These are phyloP conservation scores for Alternaria arborescens DNA, from an alignment of 2,329 filamentous ascomycete genomes.

Conservation along the genomic window DNA sequence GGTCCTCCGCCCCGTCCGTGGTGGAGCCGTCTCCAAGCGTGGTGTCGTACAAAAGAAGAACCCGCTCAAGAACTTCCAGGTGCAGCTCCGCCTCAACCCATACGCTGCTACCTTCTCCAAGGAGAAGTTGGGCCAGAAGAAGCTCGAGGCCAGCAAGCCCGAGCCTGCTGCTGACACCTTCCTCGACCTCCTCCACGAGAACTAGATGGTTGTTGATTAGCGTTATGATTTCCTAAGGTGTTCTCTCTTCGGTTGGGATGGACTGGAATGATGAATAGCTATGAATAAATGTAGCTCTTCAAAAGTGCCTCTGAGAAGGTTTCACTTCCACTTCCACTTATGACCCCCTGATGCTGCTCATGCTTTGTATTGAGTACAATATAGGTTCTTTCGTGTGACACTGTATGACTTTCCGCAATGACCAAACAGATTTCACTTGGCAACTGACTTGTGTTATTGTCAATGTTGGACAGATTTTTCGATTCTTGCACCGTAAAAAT, in stretches of 20 bases:
- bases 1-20: constrained; percentile 91
- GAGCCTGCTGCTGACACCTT: constrained; percentile 62
- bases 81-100: constrained; percentile 97
- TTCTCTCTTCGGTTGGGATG: constrained; percentile 37
- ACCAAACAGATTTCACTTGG: neutral
- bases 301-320: constrained; percentile 37
- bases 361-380: neutral
- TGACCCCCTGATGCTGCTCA: neutral
- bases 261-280: constrained; percentile 35
- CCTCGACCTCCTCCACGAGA: constrained; percentile 57
- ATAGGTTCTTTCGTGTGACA: neutral
- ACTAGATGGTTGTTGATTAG: constrained; percentile 51
- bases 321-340: constrained; percentile 24
- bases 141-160: constrained; percentile 70
- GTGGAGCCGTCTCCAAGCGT: constrained; percentile 89
- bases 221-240: constrained; percentile 36
- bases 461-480: neutral
- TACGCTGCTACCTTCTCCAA: constrained; percentile 92
- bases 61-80: constrained; percentile 98
- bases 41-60: constrained; percentile 98
- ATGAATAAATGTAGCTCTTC: constrained; percentile 41
- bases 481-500: neutral
- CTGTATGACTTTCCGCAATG: neutral
- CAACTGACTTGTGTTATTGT: neutral
- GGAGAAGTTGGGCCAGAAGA: constrained; percentile 80